phyloP scores from a whole-genome alignment of 2,329 filamentous ascomycete genomes.

The Myrmaecium sp. region DNA sequence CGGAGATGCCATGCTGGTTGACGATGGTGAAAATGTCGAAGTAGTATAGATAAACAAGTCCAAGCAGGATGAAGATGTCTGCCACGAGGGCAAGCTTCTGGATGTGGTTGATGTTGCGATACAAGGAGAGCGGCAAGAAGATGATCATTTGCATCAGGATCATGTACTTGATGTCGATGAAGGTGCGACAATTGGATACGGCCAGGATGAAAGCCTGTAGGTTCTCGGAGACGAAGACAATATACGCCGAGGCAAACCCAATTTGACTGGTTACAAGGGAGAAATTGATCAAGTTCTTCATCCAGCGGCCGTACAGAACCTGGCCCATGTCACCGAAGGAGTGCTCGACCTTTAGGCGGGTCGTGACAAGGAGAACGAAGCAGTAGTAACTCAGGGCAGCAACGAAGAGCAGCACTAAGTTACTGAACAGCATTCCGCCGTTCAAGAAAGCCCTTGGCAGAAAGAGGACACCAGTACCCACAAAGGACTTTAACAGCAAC shows the following conservation, averaged over 20 bases:
- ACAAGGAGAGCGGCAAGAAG: slow-evolving; percentile 82
- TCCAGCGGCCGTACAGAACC: slow-evolving; percentile 75
- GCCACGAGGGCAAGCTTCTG: slow-evolving; percentile 88
- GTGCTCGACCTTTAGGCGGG: slow-evolving; percentile 69
- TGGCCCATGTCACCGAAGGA: slow-evolving; percentile 97
- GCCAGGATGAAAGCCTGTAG: slow-evolving; percentile 87
- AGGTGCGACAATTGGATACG: slow-evolving; percentile 70
- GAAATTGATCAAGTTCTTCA: slow-evolving; percentile 70
- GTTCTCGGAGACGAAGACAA: slow-evolving; percentile 92
- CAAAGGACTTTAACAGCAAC: slow-evolving; percentile 89
- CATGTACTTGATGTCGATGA: slow-evolving; percentile 74
- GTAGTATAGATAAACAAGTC: slow-evolving; percentile 87
- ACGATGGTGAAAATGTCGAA: slow-evolving; percentile 79
- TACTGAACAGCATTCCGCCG: slow-evolving; percentile 94
- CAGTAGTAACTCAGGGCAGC: slow-evolving; percentile 88
- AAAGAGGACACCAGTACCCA: slow-evolving; percentile 90
- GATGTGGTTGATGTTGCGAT: slow-evolving; percentile 93
- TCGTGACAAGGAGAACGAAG: slow-evolving; percentile 83
- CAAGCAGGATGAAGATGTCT: slow-evolving; percentile 85
- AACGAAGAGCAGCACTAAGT: slow-evolving; percentile 71
- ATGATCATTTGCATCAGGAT: slow-evolving; percentile 92
- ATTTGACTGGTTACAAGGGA: slow-evolving; percentile 94
- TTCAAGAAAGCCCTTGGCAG: slow-evolving; percentile 86
- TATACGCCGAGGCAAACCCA: slow-evolving; percentile 88
- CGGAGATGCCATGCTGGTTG: slow-evolving; percentile 53